Evolutionary conservation across 805 yeast genomes (phyloP).

Genomic region (Candida sanyiensis): DNA sequence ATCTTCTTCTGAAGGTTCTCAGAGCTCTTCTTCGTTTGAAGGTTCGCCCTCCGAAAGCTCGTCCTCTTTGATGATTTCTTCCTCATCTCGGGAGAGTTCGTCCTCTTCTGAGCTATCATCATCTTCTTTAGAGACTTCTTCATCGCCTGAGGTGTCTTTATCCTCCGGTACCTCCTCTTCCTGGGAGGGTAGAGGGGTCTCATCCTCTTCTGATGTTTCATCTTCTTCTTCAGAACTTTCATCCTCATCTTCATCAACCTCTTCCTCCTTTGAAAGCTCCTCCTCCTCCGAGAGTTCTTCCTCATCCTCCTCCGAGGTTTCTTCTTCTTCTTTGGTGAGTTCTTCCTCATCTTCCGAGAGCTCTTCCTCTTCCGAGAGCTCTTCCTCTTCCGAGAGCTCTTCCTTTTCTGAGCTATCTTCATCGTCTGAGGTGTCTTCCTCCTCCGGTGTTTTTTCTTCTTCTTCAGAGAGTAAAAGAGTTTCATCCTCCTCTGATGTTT

Average conservation of each 20-base stretch:
- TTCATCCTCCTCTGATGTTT: conserved; percentile 2
- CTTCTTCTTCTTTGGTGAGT: neutral
- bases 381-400: conserved; percentile 2
- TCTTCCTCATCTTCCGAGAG: neutral
- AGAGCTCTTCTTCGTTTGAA: conserved; percentile 1
- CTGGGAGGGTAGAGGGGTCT: neutral
- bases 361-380: neutral
- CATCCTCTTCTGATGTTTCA: neutral
- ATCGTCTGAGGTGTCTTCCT: neutral
- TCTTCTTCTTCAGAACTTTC: conserved; percentile 1
- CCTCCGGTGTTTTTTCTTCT: neutral
- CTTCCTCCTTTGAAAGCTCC: neutral
- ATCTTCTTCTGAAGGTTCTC: conserved; percentile 1
- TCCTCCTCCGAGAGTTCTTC: conserved; percentile 2
- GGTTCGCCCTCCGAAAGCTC: conserved; percentile 1
- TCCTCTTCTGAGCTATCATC: conserved; percentile 2
- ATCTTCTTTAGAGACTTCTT: conserved; percentile 1
- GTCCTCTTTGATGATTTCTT: conserved; percentile 2
- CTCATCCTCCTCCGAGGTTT: neutral
- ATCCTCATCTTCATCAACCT: neutral
- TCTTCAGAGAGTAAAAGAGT: neutral
- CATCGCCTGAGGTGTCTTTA: conserved; percentile 4
- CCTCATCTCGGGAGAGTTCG: neutral
- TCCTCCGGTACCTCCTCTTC: conserved; percentile 1
- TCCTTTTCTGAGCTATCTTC: neutral